These are phyloP conservation scores for Crepidotus variabilis DNA, from an alignment of 768 basidiomycete genomes.

Conservation along the genomic window DNA sequence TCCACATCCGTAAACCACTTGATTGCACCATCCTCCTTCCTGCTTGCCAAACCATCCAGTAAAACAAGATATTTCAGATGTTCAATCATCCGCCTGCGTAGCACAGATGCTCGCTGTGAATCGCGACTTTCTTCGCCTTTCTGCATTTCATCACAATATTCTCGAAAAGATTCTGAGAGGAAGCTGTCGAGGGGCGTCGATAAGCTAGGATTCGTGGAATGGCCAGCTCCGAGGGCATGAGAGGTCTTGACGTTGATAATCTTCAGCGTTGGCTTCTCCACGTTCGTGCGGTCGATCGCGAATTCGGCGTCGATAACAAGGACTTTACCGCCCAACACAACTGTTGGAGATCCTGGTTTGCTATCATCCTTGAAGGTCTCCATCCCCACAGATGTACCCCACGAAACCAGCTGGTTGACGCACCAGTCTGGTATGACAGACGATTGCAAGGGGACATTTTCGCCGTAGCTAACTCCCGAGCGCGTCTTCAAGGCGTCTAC, in stretches of 20 bases:
- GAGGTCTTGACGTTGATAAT: conserved; percentile 67
- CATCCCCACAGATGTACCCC: conserved; percentile 67
- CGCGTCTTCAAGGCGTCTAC: conserved; percentile 44
- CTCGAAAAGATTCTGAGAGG: conserved; percentile 50
- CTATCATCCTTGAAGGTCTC: conserved; percentile 67
- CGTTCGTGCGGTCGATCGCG: conserved; percentile 35
- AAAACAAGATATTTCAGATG: conserved; percentile 68
- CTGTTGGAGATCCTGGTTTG: conserved; percentile 41
- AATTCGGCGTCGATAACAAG: conserved; percentile 77
- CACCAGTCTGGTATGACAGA: conserved; percentile 50
- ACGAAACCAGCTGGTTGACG: conserved; percentile 52
- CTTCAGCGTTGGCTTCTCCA: conserved; percentile 32
- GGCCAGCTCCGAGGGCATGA: conserved; percentile 54
- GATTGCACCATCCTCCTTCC: conserved; percentile 58
- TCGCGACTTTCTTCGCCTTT: conserved; percentile 47
- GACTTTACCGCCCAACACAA: conserved; percentile 76
- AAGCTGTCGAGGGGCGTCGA: conserved; percentile 62
- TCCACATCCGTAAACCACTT: conserved; percentile 75
- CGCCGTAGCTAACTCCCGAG: conserved; percentile 49
- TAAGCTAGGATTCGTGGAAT: conserved; percentile 36
- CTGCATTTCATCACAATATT: conserved; percentile 59
- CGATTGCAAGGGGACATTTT: conserved; percentile 56
- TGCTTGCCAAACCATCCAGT: conserved; percentile 63
- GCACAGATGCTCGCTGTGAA: conserved; percentile 45
- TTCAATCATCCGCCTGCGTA: conserved; percentile 45